These are phyloP conservation scores for Parafenestella ontariensis DNA, from an alignment of 2,329 filamentous ascomycete genomes.

Conservation along the genomic window DNA sequence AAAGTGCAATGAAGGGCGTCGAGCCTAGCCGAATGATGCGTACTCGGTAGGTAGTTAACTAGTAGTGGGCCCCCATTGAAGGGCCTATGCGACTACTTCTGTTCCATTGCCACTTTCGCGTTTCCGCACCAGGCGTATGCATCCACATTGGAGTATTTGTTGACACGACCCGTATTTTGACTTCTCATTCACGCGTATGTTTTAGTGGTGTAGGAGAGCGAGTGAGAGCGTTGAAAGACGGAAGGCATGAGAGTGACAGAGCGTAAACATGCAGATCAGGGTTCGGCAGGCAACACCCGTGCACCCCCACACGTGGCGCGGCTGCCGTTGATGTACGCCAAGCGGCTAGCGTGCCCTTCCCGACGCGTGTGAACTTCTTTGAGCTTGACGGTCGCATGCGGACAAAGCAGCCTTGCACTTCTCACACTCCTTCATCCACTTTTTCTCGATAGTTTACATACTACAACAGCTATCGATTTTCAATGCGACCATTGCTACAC, in stretches of 20 bases:
- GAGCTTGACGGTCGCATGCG: background rate
- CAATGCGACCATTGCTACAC: slow-evolving; percentile 2
- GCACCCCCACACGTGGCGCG: slow-evolving; percentile 9
- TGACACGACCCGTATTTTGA: too few relatives aligned
- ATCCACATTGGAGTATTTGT: too few relatives aligned
- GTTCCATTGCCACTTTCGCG: too few relatives aligned
- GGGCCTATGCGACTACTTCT: too few relatives aligned
- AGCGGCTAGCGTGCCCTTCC: slow-evolving; percentile 6
- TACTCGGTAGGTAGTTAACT: too few relatives aligned
- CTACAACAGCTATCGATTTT: background rate
- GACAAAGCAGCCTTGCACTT: background rate
- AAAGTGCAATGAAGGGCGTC: background rate
- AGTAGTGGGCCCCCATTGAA: too few relatives aligned
- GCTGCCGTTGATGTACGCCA: slow-evolving; percentile 11
- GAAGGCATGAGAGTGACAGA: background rate
- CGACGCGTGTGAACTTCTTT: slow-evolving; percentile 14
- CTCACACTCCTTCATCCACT: background rate
- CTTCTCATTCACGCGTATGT: background rate
- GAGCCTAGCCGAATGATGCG: too few relatives aligned
- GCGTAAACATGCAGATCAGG: background rate
- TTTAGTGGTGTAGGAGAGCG: background rate
- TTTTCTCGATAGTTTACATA: background rate
- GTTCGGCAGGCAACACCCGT: background rate
- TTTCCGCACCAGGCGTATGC: too few relatives aligned
- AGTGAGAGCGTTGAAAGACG: background rate